Conservation (phyloP, 2,329 filamentous ascomycete genomes). For the Aspergillus arachidicola region DNA sequence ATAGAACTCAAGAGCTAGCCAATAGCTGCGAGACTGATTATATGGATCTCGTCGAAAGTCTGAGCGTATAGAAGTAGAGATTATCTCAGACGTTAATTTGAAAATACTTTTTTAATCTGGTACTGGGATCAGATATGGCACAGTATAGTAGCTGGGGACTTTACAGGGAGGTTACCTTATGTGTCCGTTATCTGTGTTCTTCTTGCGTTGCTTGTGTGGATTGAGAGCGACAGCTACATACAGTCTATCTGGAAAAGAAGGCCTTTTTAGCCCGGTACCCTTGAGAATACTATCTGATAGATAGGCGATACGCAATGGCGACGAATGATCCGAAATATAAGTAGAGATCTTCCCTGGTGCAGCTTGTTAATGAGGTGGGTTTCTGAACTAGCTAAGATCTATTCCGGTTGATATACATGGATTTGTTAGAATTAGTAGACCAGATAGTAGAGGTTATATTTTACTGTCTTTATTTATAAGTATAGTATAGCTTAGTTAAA, state of each 20-base stretch:
- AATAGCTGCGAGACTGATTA: not conserved
- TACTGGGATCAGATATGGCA: not conserved
- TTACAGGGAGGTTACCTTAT: not conserved
- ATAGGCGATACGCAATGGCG: no score
- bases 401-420: no score
- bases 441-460: no score
- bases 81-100: not conserved
- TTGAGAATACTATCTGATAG: no score
- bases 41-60: not conserved
- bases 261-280: no score
- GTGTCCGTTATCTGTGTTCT: not conserved
- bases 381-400: not conserved
- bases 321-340: no score
- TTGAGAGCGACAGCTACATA: not conserved
- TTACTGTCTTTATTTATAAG: no score
- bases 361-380: not conserved
- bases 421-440: no score
- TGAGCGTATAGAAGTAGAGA: not conserved
- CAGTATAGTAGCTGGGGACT: not conserved
- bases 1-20: not conserved
- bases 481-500: no score
- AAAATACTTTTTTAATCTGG: not conserved
- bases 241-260: not conserved
- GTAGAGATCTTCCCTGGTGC: not conserved
- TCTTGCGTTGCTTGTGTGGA: not conserved